These are phyloP conservation scores for Calycina marina DNA, from an alignment of 2,329 filamentous ascomycete species.

Conservation along the genomic window DNA sequence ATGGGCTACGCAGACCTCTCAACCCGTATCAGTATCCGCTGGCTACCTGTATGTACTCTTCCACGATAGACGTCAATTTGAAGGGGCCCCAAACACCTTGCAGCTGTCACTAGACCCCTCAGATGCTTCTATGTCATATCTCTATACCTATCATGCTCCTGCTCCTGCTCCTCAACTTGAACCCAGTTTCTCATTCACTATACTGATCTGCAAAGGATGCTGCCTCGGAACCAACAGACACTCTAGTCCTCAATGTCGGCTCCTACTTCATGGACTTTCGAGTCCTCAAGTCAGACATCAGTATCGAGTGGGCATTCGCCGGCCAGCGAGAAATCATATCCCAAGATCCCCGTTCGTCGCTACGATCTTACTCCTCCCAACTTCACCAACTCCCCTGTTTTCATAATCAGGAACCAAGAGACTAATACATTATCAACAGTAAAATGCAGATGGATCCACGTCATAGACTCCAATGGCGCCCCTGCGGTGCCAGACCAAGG, in stretches of 20 bases:
- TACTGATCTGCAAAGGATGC: no score
- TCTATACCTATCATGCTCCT: no score
- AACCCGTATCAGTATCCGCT: slow-evolving; percentile 28
- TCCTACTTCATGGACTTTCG: slow-evolving; percentile 30
- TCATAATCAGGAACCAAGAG: no score
- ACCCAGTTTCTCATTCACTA: no score
- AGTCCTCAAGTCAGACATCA: slow-evolving; percentile 22
- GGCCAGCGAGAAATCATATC: slow-evolving; percentile 26
- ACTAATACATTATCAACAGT: no score
- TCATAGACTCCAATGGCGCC: slow-evolving; percentile 25
- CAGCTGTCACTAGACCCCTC: no score
- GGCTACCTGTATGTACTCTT: no score
- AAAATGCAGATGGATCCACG: slow-evolving; percentile 25
- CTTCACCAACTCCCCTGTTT: background rate
- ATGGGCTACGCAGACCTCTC: slow-evolving; percentile 14
- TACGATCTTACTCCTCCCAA: no score
- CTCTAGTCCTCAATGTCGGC: slow-evolving; percentile 27
- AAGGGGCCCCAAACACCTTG: no score
- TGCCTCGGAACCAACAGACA: slow-evolving; percentile 28
- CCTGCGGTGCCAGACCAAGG: slow-evolving; percentile 21
- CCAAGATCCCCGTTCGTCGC: slow-evolving; percentile 22
- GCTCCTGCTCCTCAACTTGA: no score
- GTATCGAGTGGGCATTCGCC: slow-evolving; percentile 29
- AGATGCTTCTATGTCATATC: no score
- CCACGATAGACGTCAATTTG: no score